These are phyloP conservation scores for Hericium rajendrae DNA, from an alignment of 768 basidiomycete genomes.

Conservation along the genomic window DNA sequence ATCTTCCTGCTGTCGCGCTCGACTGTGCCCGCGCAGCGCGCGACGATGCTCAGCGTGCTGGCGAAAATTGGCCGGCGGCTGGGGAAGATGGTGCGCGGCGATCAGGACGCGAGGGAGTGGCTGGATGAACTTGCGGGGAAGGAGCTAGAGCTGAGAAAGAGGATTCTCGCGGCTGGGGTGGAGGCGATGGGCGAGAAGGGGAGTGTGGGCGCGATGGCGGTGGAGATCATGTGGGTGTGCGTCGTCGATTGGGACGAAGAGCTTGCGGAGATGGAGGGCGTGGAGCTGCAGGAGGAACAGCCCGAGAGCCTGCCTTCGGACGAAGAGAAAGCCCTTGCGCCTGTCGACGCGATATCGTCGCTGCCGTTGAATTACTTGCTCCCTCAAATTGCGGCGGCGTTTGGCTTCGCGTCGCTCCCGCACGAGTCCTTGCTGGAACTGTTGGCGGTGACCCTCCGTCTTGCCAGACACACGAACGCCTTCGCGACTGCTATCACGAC, in stretches of 20 bases:
- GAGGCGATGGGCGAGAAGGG: conserved; percentile 60
- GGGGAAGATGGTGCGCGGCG: conserved; percentile 20
- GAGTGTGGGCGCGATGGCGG: conserved; percentile 53
- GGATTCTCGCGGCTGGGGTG: conserved; percentile 56
- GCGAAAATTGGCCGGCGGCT: conserved; percentile 40
- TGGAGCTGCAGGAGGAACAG: conserved; percentile 32
- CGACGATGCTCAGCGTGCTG: conserved; percentile 70
- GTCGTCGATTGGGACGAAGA: conserved; percentile 54
- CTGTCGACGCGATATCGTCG: conserved; percentile 20
- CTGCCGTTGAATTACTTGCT: conserved; percentile 38
- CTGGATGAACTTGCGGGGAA: conserved; percentile 25
- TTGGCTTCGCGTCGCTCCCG: conserved; percentile 33
- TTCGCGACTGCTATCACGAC: conserved; percentile 42
- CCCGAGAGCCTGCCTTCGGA: conserved; percentile 15
- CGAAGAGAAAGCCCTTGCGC: conserved; percentile 16
- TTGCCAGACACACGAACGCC: conserved; percentile 49
- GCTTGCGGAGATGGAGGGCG: conserved; percentile 25
- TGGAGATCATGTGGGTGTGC: conserved; percentile 69
- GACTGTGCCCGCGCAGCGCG: conserved; percentile 75
- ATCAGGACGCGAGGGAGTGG: conserved; percentile 21
- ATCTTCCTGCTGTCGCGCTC: conserved; percentile 72
- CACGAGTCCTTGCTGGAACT: conserved; percentile 44
- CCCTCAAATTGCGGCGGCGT: conserved; percentile 36
- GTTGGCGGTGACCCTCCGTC: conserved; percentile 46
- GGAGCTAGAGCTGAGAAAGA: conserved; percentile 40